Evolutionary conservation across 495 filamentous ascomycete genomes (phyloP), one percentile per base, ranked within the genome.

Genomic region (Clohesyomyces aquaticus): DNA sequence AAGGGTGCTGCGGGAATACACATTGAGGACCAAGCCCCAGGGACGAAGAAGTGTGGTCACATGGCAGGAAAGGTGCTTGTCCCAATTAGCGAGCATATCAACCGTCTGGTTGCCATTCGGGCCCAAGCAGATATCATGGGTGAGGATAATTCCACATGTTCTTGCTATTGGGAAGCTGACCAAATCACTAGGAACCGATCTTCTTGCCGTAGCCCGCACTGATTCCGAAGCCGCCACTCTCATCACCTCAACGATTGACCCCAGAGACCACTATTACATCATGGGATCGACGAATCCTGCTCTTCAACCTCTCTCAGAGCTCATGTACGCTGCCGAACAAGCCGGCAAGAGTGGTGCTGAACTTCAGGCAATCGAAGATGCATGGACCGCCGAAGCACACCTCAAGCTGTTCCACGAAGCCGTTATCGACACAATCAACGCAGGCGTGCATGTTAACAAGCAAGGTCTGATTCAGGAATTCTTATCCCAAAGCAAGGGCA

Each of bases 21-120:
- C 76, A 97, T 98, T 66, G 94, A 98, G 77, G 94, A 98, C 73
- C 94, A 98, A 77, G 94, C 94, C 10, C 93, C 94, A 1, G 94
- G 94, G 42, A 98, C 94, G 38, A 98, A 98, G 85, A 98, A 98
- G 81, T 98, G 94, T 73, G 94, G 94, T 58, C 94, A 98, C 78
- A 98, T 98, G 94, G 94, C 94, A 65, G 94, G 94, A 69, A 98
- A 98, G 81, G 94, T 98, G 28, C 83, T 98, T 49, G 94, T 98
- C 52, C 94, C 94, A 38, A 96, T 98, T 76, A 88, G 85, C 78
- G 94, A 98, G 79, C 94, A 98, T 80, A 96, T 98, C 82, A 98
- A 98, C 81, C 89, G 94, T 25, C 83, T 98, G 19, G 91, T 98
- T 32, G 92, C 94, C 67, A 97, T 98, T 76, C 87, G 94, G 63